Evolutionary conservation across 352 stramenopile genomes (phyloP), one percentile per base, ranked within the genome.

Genomic region (Elongisporangium prolatum): DNA sequence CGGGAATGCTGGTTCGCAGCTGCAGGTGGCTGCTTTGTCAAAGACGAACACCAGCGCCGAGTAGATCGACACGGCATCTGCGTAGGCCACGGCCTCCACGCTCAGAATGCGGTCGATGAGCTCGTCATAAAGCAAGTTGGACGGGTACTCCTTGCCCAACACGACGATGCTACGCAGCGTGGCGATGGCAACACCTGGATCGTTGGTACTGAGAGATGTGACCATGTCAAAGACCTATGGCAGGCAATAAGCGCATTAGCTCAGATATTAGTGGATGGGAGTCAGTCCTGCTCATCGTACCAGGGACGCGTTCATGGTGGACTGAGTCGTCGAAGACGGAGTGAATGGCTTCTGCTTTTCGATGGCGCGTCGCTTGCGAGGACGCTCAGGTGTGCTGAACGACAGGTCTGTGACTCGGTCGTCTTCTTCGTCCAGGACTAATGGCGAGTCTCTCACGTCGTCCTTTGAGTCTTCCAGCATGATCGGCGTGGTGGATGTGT

Each of bases 71-170:
- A 90, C 77, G 22, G 84, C 80, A 52, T 91, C 80, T 0, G 53
- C 69, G 60, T 92, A 93, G 21, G 72, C 79, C 53, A 88, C 71
- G 1, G 80, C 75, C 38, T 89, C 82, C 16, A 72, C 72, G 61
- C 79, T 89, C 57, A 89, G 73, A 22, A 94, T 91, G n/a, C 75
- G 77, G 47, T 92, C 85, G 49, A 94, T 71, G 38, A 91, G 77
- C 59, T 94, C 82, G 13, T 84, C 65, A 50, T 88, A 94, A 8
- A 91, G 77, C 64, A 94, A 56, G 56, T 89, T 80, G 4, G 82
- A 91, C 37, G 85, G 82, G 57, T 91, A 91, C 59, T 92, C 83
- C 57, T 90, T 93, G 6, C 83, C 85, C 17, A 93, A 70, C 24
- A 91, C 82, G n/a, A 94, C 85, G 52, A 94, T 83, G 50, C 75